A percentile compares a stretch with the other conserved stretches of the same genome.
Evolutionary conservation across 148 eudicot genomes (phyloP).

Genomic region (Camellia japonica): DNA sequence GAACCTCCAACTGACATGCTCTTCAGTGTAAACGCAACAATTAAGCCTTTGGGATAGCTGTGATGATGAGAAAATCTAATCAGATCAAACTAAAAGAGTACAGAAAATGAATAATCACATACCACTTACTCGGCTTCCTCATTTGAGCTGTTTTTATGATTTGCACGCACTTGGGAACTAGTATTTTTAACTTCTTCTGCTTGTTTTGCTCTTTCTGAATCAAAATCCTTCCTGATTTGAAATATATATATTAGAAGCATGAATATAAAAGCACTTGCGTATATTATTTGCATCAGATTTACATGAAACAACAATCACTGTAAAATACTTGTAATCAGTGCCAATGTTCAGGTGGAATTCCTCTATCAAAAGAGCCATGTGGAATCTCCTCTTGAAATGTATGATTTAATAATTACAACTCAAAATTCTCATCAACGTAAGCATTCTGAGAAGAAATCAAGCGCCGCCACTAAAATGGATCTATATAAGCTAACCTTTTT

Average conservation of each 20-base stretch:
- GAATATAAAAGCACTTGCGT: not conserved
- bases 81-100: not conserved
- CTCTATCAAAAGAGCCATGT: not conserved
- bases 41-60: conserved; percentile 87
- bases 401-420: not conserved
- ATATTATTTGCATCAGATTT: not conserved
- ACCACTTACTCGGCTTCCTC: conserved; percentile 41
- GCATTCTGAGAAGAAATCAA: not conserved
- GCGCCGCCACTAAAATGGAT: not conserved
- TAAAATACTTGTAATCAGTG: not conserved
- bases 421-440: not conserved
- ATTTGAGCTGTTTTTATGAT: conserved; percentile 38
- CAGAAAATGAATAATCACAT: conserved; percentile 8
- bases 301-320: not conserved
- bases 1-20: conserved; percentile 43
- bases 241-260: not conserved
- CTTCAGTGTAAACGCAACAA: conserved; percentile 79
- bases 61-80: conserved; percentile 9
- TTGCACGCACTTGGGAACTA: conserved; percentile 23
- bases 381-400: conserved; percentile 7
- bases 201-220: conserved; percentile 66
- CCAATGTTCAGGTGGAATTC: not conserved
- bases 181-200: conserved; percentile 50
- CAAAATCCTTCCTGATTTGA: conserved; percentile 76
- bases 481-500: not conserved